phyloP scores from a whole-genome alignment of 2,329 filamentous ascomycete species.

The Colletotrichum liaoningense region DNA sequence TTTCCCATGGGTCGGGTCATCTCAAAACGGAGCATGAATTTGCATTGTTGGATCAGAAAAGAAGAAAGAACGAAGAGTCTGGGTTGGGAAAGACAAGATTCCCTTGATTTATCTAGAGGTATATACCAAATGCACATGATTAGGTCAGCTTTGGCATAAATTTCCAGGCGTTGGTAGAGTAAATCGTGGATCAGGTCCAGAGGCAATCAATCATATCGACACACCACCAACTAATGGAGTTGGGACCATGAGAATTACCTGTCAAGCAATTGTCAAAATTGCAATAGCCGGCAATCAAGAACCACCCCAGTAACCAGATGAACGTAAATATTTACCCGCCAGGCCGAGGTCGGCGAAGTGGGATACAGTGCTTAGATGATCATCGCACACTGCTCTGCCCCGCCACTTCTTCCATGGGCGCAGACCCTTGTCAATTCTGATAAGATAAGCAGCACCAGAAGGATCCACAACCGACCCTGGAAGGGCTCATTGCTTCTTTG shows the following conservation, averaged over 20 bases:
- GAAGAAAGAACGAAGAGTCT: conserved; percentile 14
- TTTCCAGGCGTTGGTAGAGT: background rate
- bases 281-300: background rate
- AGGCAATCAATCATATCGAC: too few relatives aligned
- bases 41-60: background rate
- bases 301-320: conserved; percentile 10
- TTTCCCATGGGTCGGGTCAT: background rate
- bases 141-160: background rate
- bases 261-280: too few relatives aligned
- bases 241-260: background rate
- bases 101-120: background rate
- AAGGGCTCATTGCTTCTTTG: background rate
- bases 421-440: background rate
- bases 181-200: background rate
- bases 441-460: conserved; percentile 24
- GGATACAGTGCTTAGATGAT: conserved; percentile 11
- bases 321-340: conserved; percentile 23
- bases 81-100: conserved; percentile 1
- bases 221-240: background rate
- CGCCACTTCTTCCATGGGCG: background rate
- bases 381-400: conserved; percentile 18
- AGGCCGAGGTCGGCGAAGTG: conserved; percentile 29
- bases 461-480: background rate
- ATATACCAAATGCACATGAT: background rate
- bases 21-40: conserved; percentile 1